phyloP scores from a whole-genome alignment of 2,329 filamentous ascomycete species.

The Verticillium dahliae region DNA sequence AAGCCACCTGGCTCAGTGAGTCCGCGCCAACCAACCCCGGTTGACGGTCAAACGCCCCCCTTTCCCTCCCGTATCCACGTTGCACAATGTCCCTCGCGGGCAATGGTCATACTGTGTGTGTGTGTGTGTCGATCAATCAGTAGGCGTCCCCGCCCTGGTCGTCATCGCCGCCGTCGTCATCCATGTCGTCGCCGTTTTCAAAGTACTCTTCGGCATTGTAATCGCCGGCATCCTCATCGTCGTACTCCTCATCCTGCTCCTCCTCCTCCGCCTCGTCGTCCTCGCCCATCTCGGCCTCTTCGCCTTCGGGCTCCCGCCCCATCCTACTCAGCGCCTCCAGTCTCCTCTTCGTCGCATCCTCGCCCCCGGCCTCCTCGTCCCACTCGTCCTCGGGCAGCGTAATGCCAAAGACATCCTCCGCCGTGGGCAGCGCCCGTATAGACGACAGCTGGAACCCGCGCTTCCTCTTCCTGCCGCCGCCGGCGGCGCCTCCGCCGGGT shows the following conservation, averaged over 20 bases:
- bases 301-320: conserved; percentile 33
- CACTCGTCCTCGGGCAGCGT: conserved; percentile 6
- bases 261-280: conserved; percentile 40
- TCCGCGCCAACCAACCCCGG: not conserved
- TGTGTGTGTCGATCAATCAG: not conserved
- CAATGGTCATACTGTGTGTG: not conserved
- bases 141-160: conserved; percentile 35
- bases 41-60: not conserved
- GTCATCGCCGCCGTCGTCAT: conserved; percentile 43
- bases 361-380: conserved; percentile 19
- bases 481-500: conserved; percentile 5
- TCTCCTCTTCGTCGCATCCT: conserved; percentile 25
- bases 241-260: conserved; percentile 43
- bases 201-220: conserved; percentile 58
- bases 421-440: conserved; percentile 40
- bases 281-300: conserved; percentile 40
- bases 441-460: conserved; percentile 40
- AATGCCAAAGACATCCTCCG: conserved; percentile 43
- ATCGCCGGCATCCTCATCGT: conserved; percentile 54
- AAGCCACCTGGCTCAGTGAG: not conserved
- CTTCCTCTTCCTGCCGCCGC: conserved; percentile 13
- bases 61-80: not conserved
- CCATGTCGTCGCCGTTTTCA: conserved; percentile 49
- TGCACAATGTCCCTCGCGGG: not conserved
- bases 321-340: conserved; percentile 38